A percentile compares a stretch with the other conserved stretches of the same genome.
These are phyloP conservation scores for Brassica napus DNA, from an alignment of 345 rosid species.

Conservation along the genomic window Da-Ae NC_063451.1:23358001-23358500, in stretches of 20 bases:
- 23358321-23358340: background rate
- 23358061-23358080: constrained; percentile 28
- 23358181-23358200: too few species aligned
- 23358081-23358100: background rate
- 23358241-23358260: background rate
- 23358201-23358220: too few species aligned
- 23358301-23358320: background rate
- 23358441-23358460: too few species aligned
- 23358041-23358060: constrained; percentile 25
- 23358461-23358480: too few species aligned
- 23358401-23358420: too few species aligned
- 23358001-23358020: constrained; percentile 4
- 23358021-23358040: constrained; percentile 13
- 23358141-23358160: background rate
- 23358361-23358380: too few species aligned
- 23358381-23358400: too few species aligned
- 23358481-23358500: too few species aligned
- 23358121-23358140: constrained; percentile 10
- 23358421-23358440: too few species aligned
- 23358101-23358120: constrained; percentile 5
- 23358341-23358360: background rate
- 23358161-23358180: background rate
- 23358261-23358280: background rate
- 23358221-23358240: too few species aligned
- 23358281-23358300: background rate